phyloP scores from a whole-genome alignment of 1,284 basidiomycete genomes.

The Coniferiporia sulphurascens region DNA sequence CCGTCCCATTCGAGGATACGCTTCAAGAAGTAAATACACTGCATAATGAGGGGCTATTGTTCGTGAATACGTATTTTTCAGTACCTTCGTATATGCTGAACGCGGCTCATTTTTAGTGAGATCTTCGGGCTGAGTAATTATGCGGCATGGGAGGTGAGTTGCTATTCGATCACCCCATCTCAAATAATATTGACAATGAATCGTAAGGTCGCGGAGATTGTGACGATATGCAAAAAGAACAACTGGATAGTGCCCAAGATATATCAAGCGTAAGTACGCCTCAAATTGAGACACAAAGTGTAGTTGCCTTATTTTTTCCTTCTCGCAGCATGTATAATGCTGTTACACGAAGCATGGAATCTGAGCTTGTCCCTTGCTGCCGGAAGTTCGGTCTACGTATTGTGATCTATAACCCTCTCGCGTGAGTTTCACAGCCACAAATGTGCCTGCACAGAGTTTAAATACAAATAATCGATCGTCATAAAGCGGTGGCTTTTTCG shows the following conservation, averaged over 20 bases:
- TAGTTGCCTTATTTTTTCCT: neutral
- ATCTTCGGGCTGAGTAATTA: slow-evolving; percentile 46
- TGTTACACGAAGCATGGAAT: slow-evolving; percentile 46
- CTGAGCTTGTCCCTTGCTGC: slow-evolving; percentile 51
- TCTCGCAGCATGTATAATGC: slow-evolving; percentile 50
- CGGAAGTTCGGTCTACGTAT: slow-evolving; percentile 51
- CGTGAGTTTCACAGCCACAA: slow-evolving; percentile 27
- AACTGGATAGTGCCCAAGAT: slow-evolving; percentile 48
- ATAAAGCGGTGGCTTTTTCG: slow-evolving; percentile 40
- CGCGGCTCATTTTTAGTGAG: slow-evolving; percentile 31
- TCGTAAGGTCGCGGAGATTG: slow-evolving; percentile 48
- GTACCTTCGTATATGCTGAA: neutral
- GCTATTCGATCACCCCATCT: no score
- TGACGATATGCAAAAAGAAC: slow-evolving; percentile 46
- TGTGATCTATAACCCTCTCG: slow-evolving; percentile 50
- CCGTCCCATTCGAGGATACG: no score
- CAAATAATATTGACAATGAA: no score
- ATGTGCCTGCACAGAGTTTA: neutral
- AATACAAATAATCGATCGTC: neutral
- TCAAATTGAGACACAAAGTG: neutral
- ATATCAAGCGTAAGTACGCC: slow-evolving; percentile 37
- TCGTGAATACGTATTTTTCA: slow-evolving; percentile 20
- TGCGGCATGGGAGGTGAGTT: slow-evolving; percentile 37
- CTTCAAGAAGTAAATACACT: no score
- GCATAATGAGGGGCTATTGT: slow-evolving; percentile 43